phyloP scores from a whole-genome alignment of 2,329 filamentous ascomycete genomes.

The Elsinoe necatrix region DNA sequence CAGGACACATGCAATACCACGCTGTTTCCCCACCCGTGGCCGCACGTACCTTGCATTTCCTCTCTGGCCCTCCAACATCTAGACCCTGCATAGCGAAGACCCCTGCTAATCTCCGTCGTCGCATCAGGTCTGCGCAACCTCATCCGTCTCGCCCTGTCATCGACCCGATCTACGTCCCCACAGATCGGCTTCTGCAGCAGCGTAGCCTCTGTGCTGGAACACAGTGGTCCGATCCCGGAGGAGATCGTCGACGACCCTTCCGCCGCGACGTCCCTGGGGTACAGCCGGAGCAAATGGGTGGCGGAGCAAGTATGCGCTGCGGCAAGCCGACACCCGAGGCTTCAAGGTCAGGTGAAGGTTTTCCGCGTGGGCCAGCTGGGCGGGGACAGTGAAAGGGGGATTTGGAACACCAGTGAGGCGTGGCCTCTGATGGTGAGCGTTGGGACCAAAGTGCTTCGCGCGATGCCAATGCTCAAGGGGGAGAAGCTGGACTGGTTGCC shows the following conservation, averaged over 20 bases:
- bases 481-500: constrained; percentile 40
- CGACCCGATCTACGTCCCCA: constrained; percentile 23
- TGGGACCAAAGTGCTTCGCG: constrained; percentile 28
- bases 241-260: constrained; percentile 33
- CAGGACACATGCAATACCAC: background rate
- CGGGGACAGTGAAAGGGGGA: constrained; percentile 35
- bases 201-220: constrained; percentile 37
- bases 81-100: constrained; percentile 1
- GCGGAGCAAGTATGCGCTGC: constrained; percentile 46
- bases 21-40: background rate
- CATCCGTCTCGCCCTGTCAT: constrained; percentile 37
- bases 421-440: constrained; percentile 43
- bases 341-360: constrained; percentile 35
- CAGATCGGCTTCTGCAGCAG: constrained; percentile 46
- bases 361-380: constrained; percentile 42
- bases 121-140: constrained; percentile 39
- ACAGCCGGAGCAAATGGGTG: constrained; percentile 51
- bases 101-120: constrained; percentile 18
- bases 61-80: background rate
- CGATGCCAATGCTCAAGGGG: constrained; percentile 34
- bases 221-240: constrained; percentile 35
- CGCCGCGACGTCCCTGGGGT: constrained; percentile 44
- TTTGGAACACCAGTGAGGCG: constrained; percentile 44
- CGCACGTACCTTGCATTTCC: background rate
- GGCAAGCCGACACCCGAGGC: constrained; percentile 26